Conservation (phyloP, 192 early-diverging fungal genomes). For the Backusella liffmaniae region DNA sequence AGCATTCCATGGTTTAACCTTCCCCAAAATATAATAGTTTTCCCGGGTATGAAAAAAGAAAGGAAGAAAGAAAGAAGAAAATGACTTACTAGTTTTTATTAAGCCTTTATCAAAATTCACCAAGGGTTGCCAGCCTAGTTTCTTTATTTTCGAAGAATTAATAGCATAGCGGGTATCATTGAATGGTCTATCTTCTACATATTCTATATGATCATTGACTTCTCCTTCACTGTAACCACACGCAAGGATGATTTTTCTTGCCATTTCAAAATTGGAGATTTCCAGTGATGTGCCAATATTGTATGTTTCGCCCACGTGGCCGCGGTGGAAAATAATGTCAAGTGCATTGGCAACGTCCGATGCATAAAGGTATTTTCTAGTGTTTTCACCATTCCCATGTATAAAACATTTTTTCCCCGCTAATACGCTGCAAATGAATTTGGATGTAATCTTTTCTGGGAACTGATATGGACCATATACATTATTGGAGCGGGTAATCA, state of each 20-base stretch:
- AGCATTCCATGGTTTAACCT: not conserved
- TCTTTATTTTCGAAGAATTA: constrained; percentile 64
- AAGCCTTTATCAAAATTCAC: constrained; percentile 65
- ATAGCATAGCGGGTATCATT: constrained; percentile 79
- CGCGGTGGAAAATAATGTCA: constrained; percentile 63
- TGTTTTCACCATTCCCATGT: constrained; percentile 74
- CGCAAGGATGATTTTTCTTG: constrained; percentile 51
- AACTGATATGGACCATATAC: constrained; percentile 81
- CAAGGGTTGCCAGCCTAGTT: constrained; percentile 65
- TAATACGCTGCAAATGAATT: constrained; percentile 70
- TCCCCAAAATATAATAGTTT: not conserved
- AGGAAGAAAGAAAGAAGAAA: not conserved
- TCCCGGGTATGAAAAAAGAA: not conserved
- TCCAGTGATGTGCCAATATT: constrained; percentile 76
- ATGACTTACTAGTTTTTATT: constrained; percentile 58
- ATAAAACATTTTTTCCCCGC: constrained; percentile 58
- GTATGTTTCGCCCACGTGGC: constrained; percentile 71
- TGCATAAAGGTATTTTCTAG: constrained; percentile 73
- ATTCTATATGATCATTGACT: constrained; percentile 53
- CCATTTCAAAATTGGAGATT: constrained; percentile 66
- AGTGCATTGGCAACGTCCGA: constrained; percentile 71
- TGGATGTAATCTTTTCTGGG: constrained; percentile 85
- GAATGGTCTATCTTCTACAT: constrained; percentile 74
- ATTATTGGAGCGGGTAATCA: constrained; percentile 81
- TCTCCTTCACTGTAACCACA: constrained; percentile 42